Conservation (phyloP, 148 eudicot genomes). For the Nepenthes gracilis region DNA sequence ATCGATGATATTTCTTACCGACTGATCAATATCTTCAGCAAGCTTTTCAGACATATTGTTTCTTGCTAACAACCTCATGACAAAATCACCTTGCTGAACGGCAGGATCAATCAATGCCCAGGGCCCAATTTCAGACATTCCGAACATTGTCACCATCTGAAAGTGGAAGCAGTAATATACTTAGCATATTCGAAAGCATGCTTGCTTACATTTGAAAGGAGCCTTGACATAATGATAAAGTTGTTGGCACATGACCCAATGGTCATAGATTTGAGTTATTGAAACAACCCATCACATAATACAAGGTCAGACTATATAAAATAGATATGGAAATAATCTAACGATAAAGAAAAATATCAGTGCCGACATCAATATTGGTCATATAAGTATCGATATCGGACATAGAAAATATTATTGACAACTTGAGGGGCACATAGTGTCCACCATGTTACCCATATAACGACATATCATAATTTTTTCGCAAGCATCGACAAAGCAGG, state of each 20-base stretch:
- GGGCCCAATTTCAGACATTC: conserved; percentile 86
- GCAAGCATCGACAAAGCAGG: too few species aligned
- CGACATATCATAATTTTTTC: too few species aligned
- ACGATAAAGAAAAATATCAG: too few species aligned
- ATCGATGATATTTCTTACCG: conserved; percentile 38
- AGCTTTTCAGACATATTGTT: conserved; percentile 85
- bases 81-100: conserved; percentile 59
- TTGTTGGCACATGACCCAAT: neutral
- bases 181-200: neutral
- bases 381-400: too few species aligned
- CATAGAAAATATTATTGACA: too few species aligned
- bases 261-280: too few species aligned
- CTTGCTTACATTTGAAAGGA: neutral
- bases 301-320: too few species aligned
- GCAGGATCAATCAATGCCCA: conserved; percentile 69
- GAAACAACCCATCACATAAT: too few species aligned
- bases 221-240: neutral
- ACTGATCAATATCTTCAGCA: conserved; percentile 62
- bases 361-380: too few species aligned
- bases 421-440: too few species aligned
- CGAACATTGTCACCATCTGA: conserved; percentile 75
- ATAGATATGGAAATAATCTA: too few species aligned
- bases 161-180: neutral
- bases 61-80: conserved; percentile 71
- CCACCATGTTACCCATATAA: too few species aligned